A percentile compares a stretch with the other conserved stretches of the same genome.
Conservation (phyloP, 805 yeast species). For the Yarrowia porcina region DNA sequence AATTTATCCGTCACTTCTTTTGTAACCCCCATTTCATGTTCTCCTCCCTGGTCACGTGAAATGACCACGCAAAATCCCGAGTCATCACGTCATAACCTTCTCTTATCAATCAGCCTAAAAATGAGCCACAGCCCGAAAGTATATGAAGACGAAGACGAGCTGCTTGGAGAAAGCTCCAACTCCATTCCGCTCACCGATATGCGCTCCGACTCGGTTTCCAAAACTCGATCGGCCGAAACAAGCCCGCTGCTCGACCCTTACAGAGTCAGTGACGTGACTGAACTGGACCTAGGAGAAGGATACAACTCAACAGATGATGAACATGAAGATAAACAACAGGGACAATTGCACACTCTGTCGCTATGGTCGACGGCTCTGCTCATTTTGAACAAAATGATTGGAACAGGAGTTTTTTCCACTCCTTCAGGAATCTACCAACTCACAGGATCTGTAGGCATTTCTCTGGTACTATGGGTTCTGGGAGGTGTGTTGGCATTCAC, state of each 20-base stretch:
- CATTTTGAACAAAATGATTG: constrained; percentile 66
- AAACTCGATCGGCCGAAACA: neutral
- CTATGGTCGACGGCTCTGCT: constrained; percentile 41
- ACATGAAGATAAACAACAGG: neutral
- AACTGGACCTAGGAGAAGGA: neutral
- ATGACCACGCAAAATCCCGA: neutral
- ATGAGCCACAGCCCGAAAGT: constrained; percentile 4
- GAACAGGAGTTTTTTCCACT: constrained; percentile 70
- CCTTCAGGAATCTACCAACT: constrained; percentile 59
- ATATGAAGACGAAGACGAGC: neutral
- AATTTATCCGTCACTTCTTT: too few species aligned
- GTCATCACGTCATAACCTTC: constrained; percentile 11
- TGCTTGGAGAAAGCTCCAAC: neutral
- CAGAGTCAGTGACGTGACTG: constrained; percentile 5
- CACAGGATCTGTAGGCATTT: constrained; percentile 58
- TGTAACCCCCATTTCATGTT: too few species aligned
- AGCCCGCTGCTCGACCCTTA: constrained; percentile 6
- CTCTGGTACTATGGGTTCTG: constrained; percentile 56
- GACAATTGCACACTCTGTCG: constrained; percentile 32
- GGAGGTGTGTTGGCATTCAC: constrained; percentile 59
- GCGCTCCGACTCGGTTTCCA: neutral
- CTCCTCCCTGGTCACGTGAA: too few species aligned
- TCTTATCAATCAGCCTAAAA: neutral
- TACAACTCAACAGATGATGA: neutral
- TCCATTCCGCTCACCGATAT: neutral